Conservation (phyloP, 176 grass and related monocot species). For the Eragrostis nindensis region DNA sequence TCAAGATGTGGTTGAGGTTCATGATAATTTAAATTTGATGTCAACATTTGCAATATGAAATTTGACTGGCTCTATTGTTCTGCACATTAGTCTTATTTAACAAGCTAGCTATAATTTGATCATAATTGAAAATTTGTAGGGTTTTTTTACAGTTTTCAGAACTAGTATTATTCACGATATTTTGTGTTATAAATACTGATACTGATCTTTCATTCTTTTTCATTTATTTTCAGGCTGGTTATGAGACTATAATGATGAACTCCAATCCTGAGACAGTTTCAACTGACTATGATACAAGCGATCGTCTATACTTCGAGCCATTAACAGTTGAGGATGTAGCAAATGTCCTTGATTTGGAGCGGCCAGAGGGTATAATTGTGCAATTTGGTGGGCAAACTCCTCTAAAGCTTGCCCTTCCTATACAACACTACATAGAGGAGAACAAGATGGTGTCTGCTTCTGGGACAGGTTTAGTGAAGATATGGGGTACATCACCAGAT, state of each 20-base stretch:
- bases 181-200: not conserved
- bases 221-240: slow-evolving; percentile 63
- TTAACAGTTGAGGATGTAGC: slow-evolving; percentile 90
- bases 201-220: not conserved
- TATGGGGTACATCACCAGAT: slow-evolving; percentile 98
- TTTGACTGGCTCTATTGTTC: not conserved
- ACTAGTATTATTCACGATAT: not conserved
- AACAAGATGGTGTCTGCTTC: slow-evolving; percentile 64
- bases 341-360: slow-evolving; percentile 94
- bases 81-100: not conserved
- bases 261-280: slow-evolving; percentile 99
- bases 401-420: slow-evolving; percentile 87
- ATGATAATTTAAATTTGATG: not conserved
- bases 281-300: slow-evolving; percentile 96
- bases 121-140: not conserved
- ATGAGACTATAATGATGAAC: slow-evolving; percentile 99
- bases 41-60: not conserved
- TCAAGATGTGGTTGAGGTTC: not conserved
- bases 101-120: not conserved
- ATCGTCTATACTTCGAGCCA: slow-evolving; percentile 95
- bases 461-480: slow-evolving; percentile 64
- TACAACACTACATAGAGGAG: slow-evolving; percentile 75
- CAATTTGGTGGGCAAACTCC: slow-evolving; percentile 99
- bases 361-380: slow-evolving; percentile 91
- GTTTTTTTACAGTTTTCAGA: not conserved